Percentiles rank a stretch among this genome's conserved stretches.
Conservation (phyloP, 2,329 filamentous ascomycete genomes). For the Arthrobotrys sphaeroides region DNA sequence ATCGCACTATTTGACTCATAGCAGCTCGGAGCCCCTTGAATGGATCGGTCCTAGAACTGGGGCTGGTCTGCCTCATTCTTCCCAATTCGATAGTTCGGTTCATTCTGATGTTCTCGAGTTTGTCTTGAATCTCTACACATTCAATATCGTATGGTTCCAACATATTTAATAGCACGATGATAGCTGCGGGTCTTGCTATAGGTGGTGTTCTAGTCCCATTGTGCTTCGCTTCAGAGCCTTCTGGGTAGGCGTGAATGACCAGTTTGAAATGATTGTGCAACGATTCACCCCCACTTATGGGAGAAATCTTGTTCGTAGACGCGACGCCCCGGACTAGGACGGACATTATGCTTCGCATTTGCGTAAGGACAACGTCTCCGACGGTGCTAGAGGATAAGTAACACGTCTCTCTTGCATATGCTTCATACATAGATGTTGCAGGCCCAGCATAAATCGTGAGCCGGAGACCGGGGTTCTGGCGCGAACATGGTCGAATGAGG, state of each 20-base stretch:
- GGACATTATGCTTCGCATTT: no score
- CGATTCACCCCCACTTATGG: neutral
- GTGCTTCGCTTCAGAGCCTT: neutral
- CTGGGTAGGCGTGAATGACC: neutral
- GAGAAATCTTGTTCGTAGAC: neutral
- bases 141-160: conserved; percentile 7
- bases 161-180: conserved; percentile 6
- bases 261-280: neutral
- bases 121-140: neutral
- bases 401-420: no score
- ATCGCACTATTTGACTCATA: neutral
- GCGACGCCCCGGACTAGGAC: neutral
- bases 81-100: neutral
- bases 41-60: neutral
- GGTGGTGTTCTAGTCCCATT: neutral
- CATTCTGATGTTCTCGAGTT: neutral
- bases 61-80: neutral
- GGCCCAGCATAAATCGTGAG: no score
- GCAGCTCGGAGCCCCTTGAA: neutral
- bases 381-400: no score
- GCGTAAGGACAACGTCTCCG: no score
- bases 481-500: conserved; percentile 3
- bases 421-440: no score
- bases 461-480: no score
- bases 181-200: neutral